These are phyloP conservation scores for Trichoderma orchidacearum DNA, from an alignment of 495 filamentous ascomycete species.

Conservation along the genomic window DNA sequence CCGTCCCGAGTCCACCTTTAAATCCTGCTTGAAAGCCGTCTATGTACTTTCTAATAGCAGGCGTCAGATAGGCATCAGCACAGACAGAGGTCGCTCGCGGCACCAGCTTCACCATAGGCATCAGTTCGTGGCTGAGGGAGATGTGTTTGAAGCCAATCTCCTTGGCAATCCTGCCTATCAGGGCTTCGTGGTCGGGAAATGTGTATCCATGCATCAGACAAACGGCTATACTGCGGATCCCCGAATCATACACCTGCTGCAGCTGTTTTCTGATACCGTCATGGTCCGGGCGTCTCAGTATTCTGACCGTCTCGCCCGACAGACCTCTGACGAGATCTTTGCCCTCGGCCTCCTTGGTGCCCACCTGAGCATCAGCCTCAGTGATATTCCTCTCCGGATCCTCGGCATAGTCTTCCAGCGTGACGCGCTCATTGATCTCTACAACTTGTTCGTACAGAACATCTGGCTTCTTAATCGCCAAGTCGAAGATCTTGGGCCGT, in stretches of 20 bases:
- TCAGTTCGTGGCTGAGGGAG: conserved; percentile 58
- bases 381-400: conserved; percentile 50
- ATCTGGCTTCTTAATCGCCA: conserved; percentile 67
- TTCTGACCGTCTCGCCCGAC: conserved; percentile 56
- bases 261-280: conserved; percentile 38
- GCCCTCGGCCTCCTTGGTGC: conserved; percentile 26
- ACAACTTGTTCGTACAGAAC: conserved; percentile 64
- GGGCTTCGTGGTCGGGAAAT: conserved; percentile 58
- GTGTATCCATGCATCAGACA: conserved; percentile 76
- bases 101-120: conserved; percentile 91
- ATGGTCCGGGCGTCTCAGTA: conserved; percentile 45
- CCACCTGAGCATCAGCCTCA: conserved; percentile 30
- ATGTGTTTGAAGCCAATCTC: conserved; percentile 69
- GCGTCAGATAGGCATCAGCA: conserved; percentile 92
- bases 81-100: conserved; percentile 84
- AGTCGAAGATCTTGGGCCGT: conserved; percentile 70
- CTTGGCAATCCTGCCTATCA: conserved; percentile 52
- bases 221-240: conserved; percentile 59
- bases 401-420: conserved; percentile 78
- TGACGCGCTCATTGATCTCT: conserved; percentile 73
- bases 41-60: conserved; percentile 92
- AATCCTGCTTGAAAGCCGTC: conserved; percentile 72
- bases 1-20: conserved; percentile 51
- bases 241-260: conserved; percentile 43
- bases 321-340: conserved; percentile 49